phyloP scores from a whole-genome alignment of 2,329 filamentous ascomycete species.

The Fusarium tricinctum region DNA sequence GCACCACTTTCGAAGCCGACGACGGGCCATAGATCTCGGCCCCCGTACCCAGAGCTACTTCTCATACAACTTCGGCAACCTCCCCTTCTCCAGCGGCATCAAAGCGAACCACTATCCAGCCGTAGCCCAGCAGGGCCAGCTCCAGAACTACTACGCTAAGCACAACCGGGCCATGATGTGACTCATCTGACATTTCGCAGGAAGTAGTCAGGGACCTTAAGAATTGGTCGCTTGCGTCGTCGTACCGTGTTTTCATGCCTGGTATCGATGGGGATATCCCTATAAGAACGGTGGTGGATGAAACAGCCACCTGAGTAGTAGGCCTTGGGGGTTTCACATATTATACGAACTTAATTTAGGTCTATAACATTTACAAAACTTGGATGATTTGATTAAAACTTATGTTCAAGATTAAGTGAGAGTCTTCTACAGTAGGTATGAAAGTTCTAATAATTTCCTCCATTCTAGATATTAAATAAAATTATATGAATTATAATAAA shows the following conservation, averaged over 20 bases:
- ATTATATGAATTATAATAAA: no score
- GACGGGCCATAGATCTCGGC: conserved; percentile 3
- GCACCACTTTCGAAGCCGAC: conserved; percentile 3
- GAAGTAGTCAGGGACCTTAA: neutral
- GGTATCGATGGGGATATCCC: conserved; percentile 32
- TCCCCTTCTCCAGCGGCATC: conserved; percentile 33
- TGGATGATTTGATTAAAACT: no score
- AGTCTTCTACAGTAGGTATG: no score
- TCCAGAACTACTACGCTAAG: conserved; percentile 27
- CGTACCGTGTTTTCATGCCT: conserved; percentile 24
- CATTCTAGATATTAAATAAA: no score
- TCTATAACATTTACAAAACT: no score
- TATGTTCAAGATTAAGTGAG: no score
- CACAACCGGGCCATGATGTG: conserved; percentile 27
- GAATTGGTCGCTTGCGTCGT: conserved; percentile 29
- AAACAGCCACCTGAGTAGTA: neutral
- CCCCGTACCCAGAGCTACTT: conserved; percentile 7
- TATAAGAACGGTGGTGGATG: conserved; percentile 11
- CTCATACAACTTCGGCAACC: conserved; percentile 31
- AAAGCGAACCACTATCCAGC: conserved; percentile 36
- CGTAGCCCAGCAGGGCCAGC: conserved; percentile 13
- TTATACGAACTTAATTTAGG: no score
- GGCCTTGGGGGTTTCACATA: no score
- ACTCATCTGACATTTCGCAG: neutral
- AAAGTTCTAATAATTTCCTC: no score